phyloP scores from a whole-genome alignment of 305 asterid species.

The Solanum aculeatissimum region DNA sequence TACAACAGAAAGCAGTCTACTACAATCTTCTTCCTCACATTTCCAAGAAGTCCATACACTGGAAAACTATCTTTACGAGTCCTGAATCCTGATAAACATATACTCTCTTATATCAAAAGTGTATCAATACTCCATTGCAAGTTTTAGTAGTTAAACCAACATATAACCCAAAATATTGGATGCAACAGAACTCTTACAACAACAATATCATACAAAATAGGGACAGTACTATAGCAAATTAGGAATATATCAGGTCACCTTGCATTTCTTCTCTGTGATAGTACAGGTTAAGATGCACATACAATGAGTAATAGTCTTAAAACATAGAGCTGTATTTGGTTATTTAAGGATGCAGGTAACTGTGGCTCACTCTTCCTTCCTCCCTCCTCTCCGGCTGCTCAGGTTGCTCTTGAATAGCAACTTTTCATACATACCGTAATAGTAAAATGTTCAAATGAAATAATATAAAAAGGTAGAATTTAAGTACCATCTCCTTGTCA shows the following conservation, averaged over 20 bases:
- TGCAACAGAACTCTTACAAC: background rate
- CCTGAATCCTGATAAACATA: background rate
- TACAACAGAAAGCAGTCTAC: background rate
- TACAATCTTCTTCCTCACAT: background rate
- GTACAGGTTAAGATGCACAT: background rate
- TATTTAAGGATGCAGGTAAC: background rate
- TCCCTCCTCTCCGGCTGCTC: background rate
- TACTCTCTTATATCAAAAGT: background rate
- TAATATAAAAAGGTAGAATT: slow-evolving; percentile 7
- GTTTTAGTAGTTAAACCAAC: background rate
- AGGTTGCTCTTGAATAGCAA: background rate
- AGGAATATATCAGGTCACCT: background rate
- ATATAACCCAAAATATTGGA: background rate
- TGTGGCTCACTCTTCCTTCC: background rate
- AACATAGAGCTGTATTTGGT: background rate
- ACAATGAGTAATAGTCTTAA: background rate
- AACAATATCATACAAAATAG: background rate
- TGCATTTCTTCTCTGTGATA: background rate
- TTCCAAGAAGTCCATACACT: background rate
- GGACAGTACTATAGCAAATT: background rate
- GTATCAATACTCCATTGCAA: background rate
- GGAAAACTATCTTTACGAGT: background rate
- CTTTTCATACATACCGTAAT: background rate
- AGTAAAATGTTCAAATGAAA: background rate
- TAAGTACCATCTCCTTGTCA: slow-evolving; percentile 94